These are phyloP conservation scores for Wallemia ichthyophaga DNA, from an alignment of 1,284 basidiomycete genomes.

Conservation along the genomic window DNA sequence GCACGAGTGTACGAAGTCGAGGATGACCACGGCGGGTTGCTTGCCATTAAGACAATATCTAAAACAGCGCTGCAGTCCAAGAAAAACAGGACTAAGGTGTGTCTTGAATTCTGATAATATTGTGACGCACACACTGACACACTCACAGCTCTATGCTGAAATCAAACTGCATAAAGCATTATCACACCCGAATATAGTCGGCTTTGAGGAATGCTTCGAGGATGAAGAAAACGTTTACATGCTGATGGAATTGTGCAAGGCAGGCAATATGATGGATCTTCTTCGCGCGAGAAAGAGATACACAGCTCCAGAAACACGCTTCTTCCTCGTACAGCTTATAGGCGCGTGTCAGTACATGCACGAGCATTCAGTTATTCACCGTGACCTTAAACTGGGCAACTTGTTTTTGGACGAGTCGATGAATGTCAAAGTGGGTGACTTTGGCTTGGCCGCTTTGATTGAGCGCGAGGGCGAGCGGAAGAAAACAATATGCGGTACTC, in stretches of 20 bases:
- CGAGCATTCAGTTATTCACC: slow-evolving; percentile 63
- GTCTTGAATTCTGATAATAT: slow-evolving; percentile 5
- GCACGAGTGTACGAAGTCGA: slow-evolving; percentile 67
- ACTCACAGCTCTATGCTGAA: slow-evolving; percentile 59
- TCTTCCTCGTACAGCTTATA: slow-evolving; percentile 76
- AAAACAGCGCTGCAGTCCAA: slow-evolving; percentile 56
- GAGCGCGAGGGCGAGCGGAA: slow-evolving; percentile 87
- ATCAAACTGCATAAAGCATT: slow-evolving; percentile 90
- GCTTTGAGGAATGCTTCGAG: slow-evolving; percentile 82
- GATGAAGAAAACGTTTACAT: slow-evolving; percentile 90
- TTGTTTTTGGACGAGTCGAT: slow-evolving; percentile 70
- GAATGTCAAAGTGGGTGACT: slow-evolving; percentile 92
- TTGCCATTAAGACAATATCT: slow-evolving; percentile 67
- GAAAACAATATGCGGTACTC: slow-evolving; percentile 94
- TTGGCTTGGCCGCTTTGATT: slow-evolving; percentile 83
- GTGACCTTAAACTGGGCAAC: slow-evolving; percentile 84
- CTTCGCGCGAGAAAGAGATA: slow-evolving; percentile 62
- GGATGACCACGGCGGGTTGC: slow-evolving; percentile 28
- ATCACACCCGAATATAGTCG: slow-evolving; percentile 70
- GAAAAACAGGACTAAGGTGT: slow-evolving; percentile 70
- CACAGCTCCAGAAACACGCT: slow-evolving; percentile 72
- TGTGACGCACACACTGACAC: background rate
- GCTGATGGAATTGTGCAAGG: slow-evolving; percentile 70
- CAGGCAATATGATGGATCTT: slow-evolving; percentile 61
- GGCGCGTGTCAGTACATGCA: slow-evolving; percentile 96